Percentiles rank a stretch among this genome's conserved stretches.
phyloP scores from a whole-genome alignment of 1,284 basidiomycete genomes.

The Xanthoconium separans region DNA sequence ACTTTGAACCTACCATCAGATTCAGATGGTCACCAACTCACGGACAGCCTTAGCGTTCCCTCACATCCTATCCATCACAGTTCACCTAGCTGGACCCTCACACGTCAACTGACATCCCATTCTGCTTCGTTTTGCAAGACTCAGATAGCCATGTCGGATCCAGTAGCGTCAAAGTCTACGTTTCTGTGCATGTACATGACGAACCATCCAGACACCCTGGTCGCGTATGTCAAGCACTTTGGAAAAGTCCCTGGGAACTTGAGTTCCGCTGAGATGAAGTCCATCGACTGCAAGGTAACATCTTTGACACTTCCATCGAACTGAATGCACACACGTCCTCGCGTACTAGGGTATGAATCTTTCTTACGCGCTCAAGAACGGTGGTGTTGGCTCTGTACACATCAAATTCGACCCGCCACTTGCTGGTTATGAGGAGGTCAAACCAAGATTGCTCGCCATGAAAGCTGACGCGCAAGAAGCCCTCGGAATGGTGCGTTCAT shows the following conservation, averaged over 20 bases:
- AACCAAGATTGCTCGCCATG: constrained; percentile 73
- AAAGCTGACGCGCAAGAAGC: constrained; percentile 70
- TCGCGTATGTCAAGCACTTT: constrained; percentile 74
- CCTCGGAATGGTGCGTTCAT: constrained; percentile 65
- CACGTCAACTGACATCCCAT: not conserved
- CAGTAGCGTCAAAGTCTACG: constrained; percentile 69
- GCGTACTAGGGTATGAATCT: constrained; percentile 63
- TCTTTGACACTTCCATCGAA: not conserved
- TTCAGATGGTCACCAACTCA: no score
- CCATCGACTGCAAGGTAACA: constrained; percentile 60
- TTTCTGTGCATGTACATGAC: constrained; percentile 85
- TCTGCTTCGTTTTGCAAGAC: not conserved
- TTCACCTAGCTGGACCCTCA: not conserved
- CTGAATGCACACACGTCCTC: not conserved
- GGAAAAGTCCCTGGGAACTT: constrained; percentile 59
- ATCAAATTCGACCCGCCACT: constrained; percentile 70
- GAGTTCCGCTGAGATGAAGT: constrained; percentile 59
- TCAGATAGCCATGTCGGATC: constrained; percentile 40
- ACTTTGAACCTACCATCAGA: no score
- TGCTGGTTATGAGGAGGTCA: constrained; percentile 72
- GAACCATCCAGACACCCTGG: constrained; percentile 74
- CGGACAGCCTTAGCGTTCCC: no score
- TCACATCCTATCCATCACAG: no score
- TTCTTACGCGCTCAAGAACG: constrained; percentile 54
- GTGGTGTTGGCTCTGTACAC: constrained; percentile 39